phyloP scores from a whole-genome alignment of 2,329 filamentous ascomycete genomes.

The Penicillium sclerotigenum region DNA sequence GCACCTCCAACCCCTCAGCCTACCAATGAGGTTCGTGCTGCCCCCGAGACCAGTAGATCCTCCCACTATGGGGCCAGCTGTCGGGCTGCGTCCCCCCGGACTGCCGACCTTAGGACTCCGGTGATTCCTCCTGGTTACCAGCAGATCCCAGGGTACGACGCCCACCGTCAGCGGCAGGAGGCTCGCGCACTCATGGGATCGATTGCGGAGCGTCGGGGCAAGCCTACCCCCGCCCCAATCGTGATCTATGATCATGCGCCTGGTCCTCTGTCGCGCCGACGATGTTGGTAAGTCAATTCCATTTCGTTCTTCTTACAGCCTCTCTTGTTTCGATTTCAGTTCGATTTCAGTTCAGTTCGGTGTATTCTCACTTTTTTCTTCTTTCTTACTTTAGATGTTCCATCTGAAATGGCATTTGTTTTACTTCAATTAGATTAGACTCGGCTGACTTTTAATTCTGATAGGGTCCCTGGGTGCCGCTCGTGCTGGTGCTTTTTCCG shows the following conservation, averaged over 20 bases:
- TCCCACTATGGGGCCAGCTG: neutral
- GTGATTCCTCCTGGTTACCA: neutral
- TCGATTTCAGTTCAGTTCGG: too few relatives aligned
- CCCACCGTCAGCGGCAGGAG: neutral
- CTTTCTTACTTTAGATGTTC: neutral
- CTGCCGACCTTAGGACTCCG: neutral
- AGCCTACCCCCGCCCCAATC: neutral
- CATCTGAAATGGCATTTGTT: neutral
- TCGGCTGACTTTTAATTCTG: neutral
- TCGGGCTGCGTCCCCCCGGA: neutral
- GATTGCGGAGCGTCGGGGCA: slow-evolving; percentile 2
- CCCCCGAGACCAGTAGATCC: neutral
- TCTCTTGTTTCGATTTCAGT: neutral
- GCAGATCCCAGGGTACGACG: slow-evolving; percentile 1
- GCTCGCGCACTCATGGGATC: neutral
- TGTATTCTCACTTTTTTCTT: neutral
- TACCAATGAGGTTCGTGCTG: neutral
- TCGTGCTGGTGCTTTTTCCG: neutral
- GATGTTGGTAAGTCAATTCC: neutral
- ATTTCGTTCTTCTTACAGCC: neutral
- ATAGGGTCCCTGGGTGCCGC: neutral
- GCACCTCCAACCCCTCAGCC: neutral
- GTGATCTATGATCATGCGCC: neutral
- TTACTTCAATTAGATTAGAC: neutral
- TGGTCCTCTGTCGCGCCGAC: neutral